Evolutionary conservation across 495 filamentous ascomycete species (phyloP).

Genomic region (Penicillium crystallinum): DNA sequence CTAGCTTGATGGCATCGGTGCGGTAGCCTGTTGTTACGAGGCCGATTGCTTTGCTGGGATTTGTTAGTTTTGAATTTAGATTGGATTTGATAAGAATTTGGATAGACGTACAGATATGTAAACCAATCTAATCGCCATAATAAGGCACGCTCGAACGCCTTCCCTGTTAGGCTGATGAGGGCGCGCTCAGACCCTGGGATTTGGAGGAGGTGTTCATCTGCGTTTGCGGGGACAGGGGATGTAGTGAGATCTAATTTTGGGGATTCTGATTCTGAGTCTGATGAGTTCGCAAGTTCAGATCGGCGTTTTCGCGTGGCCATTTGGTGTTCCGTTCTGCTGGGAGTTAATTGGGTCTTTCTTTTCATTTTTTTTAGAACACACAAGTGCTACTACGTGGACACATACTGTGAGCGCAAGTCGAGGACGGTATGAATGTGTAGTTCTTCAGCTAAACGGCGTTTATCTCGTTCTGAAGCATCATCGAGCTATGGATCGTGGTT

Average conservation of each 20-base stretch:
- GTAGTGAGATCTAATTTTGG: conserved; percentile 21
- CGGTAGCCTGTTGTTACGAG: conserved; percentile 63
- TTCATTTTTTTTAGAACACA: background rate
- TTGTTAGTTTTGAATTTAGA: background rate
- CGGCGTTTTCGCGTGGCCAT: conserved; percentile 63
- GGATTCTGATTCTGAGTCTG: conserved; percentile 2
- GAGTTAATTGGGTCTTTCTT: background rate
- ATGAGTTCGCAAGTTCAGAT: conserved; percentile 23
- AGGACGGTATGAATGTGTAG: conserved; percentile 65
- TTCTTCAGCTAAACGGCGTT: conserved; percentile 52
- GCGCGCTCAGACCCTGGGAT: conserved; percentile 57
- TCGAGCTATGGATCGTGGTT: conserved; percentile 40
- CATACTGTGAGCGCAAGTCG: conserved; percentile 70
- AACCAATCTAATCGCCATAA: conserved; percentile 63
- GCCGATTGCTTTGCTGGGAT: conserved; percentile 49
- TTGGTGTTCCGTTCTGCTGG: conserved; percentile 62
- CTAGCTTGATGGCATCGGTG: conserved; percentile 57
- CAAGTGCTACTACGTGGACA: too few relatives aligned
- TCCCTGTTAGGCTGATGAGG: conserved; percentile 68
- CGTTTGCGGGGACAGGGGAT: conserved; percentile 30
- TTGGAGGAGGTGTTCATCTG: conserved; percentile 44
- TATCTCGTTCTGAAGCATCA: conserved; percentile 63
- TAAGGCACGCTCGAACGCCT: conserved; percentile 61
- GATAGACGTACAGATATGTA: conserved; percentile 51
- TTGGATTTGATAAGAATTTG: background rate